These are phyloP conservation scores for Fraxinus paxiana DNA, from an alignment of 305 asterid species.

Conservation along the genomic window DNA sequence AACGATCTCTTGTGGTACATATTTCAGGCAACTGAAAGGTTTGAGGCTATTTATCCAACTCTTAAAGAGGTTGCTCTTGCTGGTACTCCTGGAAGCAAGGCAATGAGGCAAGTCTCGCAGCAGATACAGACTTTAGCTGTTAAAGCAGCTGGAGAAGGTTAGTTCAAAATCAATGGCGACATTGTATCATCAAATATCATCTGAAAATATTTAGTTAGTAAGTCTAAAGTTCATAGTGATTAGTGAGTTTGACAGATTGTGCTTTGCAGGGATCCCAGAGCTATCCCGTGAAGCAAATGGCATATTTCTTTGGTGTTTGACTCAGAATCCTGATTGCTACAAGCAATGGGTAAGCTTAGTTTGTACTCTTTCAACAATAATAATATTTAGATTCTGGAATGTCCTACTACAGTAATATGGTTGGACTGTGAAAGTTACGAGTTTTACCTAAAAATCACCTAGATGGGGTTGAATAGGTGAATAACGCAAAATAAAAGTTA, in stretches of 20 bases:
- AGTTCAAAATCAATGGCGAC: background rate
- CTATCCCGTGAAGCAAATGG: slow-evolving; percentile 41
- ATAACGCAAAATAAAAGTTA: background rate
- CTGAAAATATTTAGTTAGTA: background rate
- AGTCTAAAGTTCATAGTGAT: background rate
- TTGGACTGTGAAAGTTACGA: background rate
- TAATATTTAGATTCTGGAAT: background rate
- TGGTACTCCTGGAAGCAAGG: slow-evolving; percentile 86
- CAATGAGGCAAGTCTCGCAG: slow-evolving; percentile 73
- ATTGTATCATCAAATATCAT: background rate
- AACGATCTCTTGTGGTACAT: background rate
- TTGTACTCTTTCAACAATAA: background rate
- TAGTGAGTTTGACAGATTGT: slow-evolving; percentile 7
- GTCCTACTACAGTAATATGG: background rate
- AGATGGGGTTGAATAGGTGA: background rate
- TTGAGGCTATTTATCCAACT: slow-evolving; percentile 69
- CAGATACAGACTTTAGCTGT: slow-evolving; percentile 52
- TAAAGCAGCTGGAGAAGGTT: slow-evolving; percentile 77
- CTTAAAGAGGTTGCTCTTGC: slow-evolving; percentile 81
- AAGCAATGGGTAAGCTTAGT: slow-evolving; percentile 39
- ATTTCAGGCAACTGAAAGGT: slow-evolving; percentile 73
- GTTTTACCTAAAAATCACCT: background rate
- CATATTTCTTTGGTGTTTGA: slow-evolving; percentile 42
- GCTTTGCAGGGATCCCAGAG: slow-evolving; percentile 36
- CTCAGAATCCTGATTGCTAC: slow-evolving; percentile 40